phyloP scores from a whole-genome alignment of 2,329 filamentous ascomycete genomes.

The Bipolaris zeicola region DNA sequence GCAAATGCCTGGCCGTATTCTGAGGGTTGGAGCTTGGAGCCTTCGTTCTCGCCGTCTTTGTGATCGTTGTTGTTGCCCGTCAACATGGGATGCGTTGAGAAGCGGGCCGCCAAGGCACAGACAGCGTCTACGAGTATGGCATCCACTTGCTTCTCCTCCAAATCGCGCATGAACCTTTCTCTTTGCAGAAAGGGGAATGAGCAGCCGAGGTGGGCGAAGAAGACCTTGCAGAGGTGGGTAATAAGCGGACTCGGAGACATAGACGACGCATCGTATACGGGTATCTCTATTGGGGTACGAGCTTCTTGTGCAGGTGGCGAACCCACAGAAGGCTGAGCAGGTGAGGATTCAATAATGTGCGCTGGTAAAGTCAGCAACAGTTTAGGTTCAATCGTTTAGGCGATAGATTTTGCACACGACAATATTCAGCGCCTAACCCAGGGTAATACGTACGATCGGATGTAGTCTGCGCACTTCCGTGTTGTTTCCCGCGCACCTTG shows the following conservation, averaged over 20 bases:
- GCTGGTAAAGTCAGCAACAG: conserved; percentile 16
- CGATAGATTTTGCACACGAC: background rate
- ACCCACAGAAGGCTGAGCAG: conserved; percentile 37
- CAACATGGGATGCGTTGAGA: conserved; percentile 67
- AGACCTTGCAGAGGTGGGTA: conserved; percentile 75
- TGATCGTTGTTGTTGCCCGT: conserved; percentile 56
- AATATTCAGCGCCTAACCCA: background rate
- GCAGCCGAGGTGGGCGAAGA: conserved; percentile 81
- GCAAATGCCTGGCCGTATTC: conserved; percentile 80
- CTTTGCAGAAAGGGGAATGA: conserved; percentile 83
- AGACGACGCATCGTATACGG: conserved; percentile 77
- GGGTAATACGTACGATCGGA: conserved; percentile 51
- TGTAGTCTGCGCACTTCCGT: conserved; percentile 63
- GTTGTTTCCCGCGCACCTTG: conserved; percentile 69
- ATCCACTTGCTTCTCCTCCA: conserved; percentile 81
- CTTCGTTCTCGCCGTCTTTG: conserved; percentile 36
- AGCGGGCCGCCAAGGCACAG: conserved; percentile 80
- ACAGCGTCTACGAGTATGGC: conserved; percentile 86
- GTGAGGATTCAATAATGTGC: conserved; percentile 43
- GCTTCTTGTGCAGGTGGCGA: conserved; percentile 44
- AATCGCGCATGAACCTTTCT: conserved; percentile 72
- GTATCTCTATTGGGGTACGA: conserved; percentile 55
- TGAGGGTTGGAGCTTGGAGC: conserved; percentile 52
- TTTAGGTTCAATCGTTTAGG: too few relatives aligned
- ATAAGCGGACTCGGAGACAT: conserved; percentile 76